Evolutionary conservation across 1,284 basidiomycete species (phyloP), one percentile per base, ranked within the genome.

Genomic region (Apiotrichum gracile): DNA sequence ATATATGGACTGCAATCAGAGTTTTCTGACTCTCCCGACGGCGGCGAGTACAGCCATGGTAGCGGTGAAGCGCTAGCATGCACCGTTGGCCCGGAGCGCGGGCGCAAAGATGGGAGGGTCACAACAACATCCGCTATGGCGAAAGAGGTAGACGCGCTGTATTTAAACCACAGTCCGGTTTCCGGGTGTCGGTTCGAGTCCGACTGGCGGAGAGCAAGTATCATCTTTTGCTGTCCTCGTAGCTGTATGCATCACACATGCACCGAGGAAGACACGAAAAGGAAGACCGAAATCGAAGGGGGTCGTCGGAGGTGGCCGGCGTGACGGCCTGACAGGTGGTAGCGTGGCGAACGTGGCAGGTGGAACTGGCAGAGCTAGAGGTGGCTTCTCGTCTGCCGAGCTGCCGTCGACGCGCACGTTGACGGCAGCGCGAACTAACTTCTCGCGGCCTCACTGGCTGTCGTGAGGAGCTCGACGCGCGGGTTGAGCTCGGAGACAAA

Each of bases 161-260:
- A 41, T 49, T 42, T 29, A 29, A 29, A 13, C 27, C 27, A 38
- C 37, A 42, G 33, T 34, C 42, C 47, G n/a, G 29, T 33, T 41
- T n/a, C 38, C 39, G 51, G 37, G 51, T 52, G 39, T 39, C 47
- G 51, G 51, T 47, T 52, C 45, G 51, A 52, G 51, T 42, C 51
- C 51, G 42, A 45, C 43, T 35, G 51, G 45, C 51, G 51, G 51
- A 47, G 45, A 29, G 42, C 10, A n/a, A n/a, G n/a, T n/a, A n/a
- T n/a, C 51, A 14, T 47, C 43, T 52, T n/a, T n/a, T n/a, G n/a
- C n/a, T n/a, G n/a, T n/a, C n/a, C n/a, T n/a, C n/a, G n/a, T n/a
- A n/a, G n/a, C n/a, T n/a, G n/a, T n/a, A n/a, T n/a, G n/a, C n/a
- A n/a, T n/a, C n/a, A n/a, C n/a, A n/a, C n/a, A n/a, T n/a, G n/a